Evolutionary conservation across 1,139 yeast species (phyloP), one percentile per base, ranked within the genome.

Genomic region (Suhomyces choctaworum): DNA sequence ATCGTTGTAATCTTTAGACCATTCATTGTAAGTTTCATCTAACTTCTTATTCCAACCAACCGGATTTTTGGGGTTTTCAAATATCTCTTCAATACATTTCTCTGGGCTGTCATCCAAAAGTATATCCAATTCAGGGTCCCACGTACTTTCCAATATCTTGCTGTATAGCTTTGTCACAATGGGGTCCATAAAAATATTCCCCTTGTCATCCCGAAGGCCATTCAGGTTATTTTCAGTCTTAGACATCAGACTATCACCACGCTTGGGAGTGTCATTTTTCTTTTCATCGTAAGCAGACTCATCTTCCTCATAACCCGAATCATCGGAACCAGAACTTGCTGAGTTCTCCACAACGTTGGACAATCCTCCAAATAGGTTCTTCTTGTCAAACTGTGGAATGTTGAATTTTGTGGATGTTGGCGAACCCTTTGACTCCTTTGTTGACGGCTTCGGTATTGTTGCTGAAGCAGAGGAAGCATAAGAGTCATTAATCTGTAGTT

Each of bases 11-110:
- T 46, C 47, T n/a, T 27, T 38, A 16, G 31, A 10, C 48, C 48
- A 41, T 4, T 37, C 29, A 5, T 41, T 39, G 23, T 44, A 46
- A 14, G 37, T 44, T 25, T 47, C 43, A 21, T 36, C 46, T 19
- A 52, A 64, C 42, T 60, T 63, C 32, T 60, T 58, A 44, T 57
- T 65, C 84, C 84, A 83, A 1, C 92, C 94, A 35, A 37, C 22
- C 6, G 48, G 46, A 12, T 78, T 76, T 1, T 90, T 86, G 15
- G 84, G 86, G 30, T 60, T 58, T 15, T 76, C 72, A 42, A 88
- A 75, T 2, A 90, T 83, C 54, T 87, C 95, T 27, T 80, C 78
- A 8, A 89, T 71, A 45, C 92, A 78, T 37, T 79, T 83, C 32
- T 76, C 75, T 0, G 96, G 95, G 8, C 83, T 70, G 41, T 73